phyloP scores from a whole-genome alignment of 768 basidiomycete genomes.

The Cytidiella melzeri region DNA sequence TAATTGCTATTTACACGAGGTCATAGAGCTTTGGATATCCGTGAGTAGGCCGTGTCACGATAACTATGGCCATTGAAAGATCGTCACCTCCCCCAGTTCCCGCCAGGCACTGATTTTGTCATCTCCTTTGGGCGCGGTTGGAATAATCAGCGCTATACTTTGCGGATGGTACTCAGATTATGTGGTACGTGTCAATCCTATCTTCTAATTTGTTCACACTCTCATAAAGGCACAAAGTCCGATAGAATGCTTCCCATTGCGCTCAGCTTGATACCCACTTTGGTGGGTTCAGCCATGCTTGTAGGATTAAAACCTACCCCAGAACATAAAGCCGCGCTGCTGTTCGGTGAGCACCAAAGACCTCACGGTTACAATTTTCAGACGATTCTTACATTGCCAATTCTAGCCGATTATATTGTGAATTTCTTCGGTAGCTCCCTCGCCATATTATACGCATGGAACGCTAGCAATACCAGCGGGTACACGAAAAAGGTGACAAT shows the following conservation, averaged over 20 bases:
- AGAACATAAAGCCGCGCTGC: conserved; percentile 41
- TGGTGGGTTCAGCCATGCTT: conserved; percentile 38
- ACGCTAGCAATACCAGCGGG: conserved; percentile 56
- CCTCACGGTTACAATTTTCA: not conserved
- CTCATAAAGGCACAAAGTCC: conserved; percentile 26
- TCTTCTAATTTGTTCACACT: not conserved
- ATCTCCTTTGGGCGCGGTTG: conserved; percentile 49
- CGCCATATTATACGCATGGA: conserved; percentile 56
- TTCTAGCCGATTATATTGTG: conserved; percentile 40
- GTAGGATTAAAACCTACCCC: conserved; percentile 44
- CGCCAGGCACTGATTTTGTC: conserved; percentile 56
- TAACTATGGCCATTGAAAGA: not conserved
- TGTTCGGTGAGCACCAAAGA: conserved; percentile 56
- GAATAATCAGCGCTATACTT: conserved; percentile 38
- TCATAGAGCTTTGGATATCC: conserved; percentile 50
- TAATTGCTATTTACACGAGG: not conserved
- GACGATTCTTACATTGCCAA: not conserved
- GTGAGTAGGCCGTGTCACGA: conserved; percentile 28
- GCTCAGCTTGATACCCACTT: conserved; percentile 50
- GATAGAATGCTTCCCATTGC: conserved; percentile 60
- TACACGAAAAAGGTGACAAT: conserved; percentile 64
- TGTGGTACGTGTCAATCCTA: conserved; percentile 28
- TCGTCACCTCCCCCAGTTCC: conserved; percentile 31
- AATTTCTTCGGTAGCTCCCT: conserved; percentile 53
- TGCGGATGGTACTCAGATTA: conserved; percentile 64